Conservation (phyloP, 768 basidiomycete species). For the Boletales sp. region DNA sequence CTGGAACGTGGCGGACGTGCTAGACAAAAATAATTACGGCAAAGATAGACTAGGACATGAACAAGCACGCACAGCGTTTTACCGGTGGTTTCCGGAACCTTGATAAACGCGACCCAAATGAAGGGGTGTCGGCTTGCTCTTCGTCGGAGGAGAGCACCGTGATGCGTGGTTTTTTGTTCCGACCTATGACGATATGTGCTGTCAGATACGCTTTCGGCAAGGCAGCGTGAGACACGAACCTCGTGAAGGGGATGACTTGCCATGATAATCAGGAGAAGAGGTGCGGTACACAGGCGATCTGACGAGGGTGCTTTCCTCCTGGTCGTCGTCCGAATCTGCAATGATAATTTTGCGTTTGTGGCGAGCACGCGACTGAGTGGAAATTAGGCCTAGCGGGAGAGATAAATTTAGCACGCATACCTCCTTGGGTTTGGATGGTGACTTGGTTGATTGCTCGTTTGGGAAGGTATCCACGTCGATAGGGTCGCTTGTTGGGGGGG, state of each 20-base stretch:
- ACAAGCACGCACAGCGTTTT: slow-evolving; percentile 44
- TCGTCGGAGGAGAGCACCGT: slow-evolving; percentile 49
- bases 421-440: slow-evolving; percentile 27
- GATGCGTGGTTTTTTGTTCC: slow-evolving; percentile 60
- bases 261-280: slow-evolving; percentile 27
- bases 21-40: slow-evolving; percentile 21
- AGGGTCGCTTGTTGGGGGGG: slow-evolving; percentile 75
- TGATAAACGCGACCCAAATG: slow-evolving; percentile 58
- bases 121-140: slow-evolving; percentile 37
- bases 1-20: slow-evolving; percentile 37
- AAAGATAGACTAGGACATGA: neutral
- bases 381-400: neutral
- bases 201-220: slow-evolving; percentile 5
- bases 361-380: slow-evolving; percentile 27
- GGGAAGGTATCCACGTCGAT: slow-evolving; percentile 74
- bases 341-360: slow-evolving; percentile 67
- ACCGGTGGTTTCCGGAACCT: slow-evolving; percentile 63
- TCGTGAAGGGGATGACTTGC: slow-evolving; percentile 26
- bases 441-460: slow-evolving; percentile 41
- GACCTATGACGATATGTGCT: slow-evolving; percentile 30
- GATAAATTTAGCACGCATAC: slow-evolving; percentile 25
- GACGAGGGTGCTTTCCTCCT: slow-evolving; percentile 7
- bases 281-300: slow-evolving; percentile 18
- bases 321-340: slow-evolving; percentile 72
- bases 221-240: slow-evolving; percentile 10